Conservation (phyloP, 768 basidiomycete species). For the Xerocomus spinulosus region DNA sequence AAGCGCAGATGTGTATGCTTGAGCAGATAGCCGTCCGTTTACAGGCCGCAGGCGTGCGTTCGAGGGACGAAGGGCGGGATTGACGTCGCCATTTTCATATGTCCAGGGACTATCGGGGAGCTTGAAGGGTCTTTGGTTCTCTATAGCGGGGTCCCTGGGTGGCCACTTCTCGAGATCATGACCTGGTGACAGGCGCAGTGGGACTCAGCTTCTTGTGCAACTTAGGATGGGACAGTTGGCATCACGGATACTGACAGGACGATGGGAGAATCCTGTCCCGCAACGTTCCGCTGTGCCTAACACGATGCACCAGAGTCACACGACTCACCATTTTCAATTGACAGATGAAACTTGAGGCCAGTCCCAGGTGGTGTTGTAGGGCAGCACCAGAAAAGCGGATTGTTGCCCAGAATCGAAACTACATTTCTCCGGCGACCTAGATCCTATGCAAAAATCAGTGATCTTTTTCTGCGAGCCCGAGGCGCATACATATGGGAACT, state of each 20-base stretch:
- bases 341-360: slow-evolving; percentile 75
- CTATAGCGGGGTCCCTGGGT: slow-evolving; percentile 55
- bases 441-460: slow-evolving; percentile 48
- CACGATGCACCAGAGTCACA: slow-evolving; percentile 35
- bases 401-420: slow-evolving; percentile 69
- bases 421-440: slow-evolving; percentile 73
- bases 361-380: slow-evolving; percentile 63
- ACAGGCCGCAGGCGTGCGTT: slow-evolving; percentile 39
- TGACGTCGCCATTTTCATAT: slow-evolving; percentile 70
- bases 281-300: slow-evolving; percentile 6
- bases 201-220: slow-evolving; percentile 4
- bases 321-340: slow-evolving; percentile 73
- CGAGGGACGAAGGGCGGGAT: slow-evolving; percentile 69
- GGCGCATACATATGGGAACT: slow-evolving; percentile 82
- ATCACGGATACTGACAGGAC: slow-evolving; percentile 4
- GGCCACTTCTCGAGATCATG: slow-evolving; percentile 56
- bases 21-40: slow-evolving; percentile 18
- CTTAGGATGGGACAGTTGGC: neutral
- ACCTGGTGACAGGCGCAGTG: slow-evolving; percentile 27
- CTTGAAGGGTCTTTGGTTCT: slow-evolving; percentile 37
- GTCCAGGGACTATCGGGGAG: slow-evolving; percentile 78
- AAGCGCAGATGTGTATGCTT: slow-evolving; percentile 43
- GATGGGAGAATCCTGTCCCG: slow-evolving; percentile 3
- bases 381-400: slow-evolving; percentile 79
- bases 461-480: neutral